Base-by-base conservation (phyloP, 495 filamentous ascomycete species). In the Aspergillus avenaceus region DNA sequence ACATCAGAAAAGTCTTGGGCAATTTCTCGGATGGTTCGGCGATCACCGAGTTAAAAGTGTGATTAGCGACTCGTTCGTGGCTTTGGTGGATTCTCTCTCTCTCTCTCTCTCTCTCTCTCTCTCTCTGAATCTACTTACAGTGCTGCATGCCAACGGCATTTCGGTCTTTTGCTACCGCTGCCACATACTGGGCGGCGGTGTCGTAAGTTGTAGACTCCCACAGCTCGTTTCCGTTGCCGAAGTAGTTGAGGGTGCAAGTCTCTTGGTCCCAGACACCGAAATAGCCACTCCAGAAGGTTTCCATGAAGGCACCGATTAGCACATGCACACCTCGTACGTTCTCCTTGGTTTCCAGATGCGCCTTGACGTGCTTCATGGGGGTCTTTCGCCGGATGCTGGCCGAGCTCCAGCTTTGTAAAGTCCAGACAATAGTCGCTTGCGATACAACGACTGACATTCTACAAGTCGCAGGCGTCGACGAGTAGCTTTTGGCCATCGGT, bases 401-500 rank as follows among this genome's bases (percentile, higher is more conserved):
- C 70, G 2, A 60, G 53, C 44, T 60, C 43, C 4, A 75, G 53
- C 29, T 58, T 62, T 23, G 55, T 53, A 49, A 62, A 73, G 51
- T 75, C 67, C 4, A 75, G 14, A 8, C 50, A 45, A 50, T 58
- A 75, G 52, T 75, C 72, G 36, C 59, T 60, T 7, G 70, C 69
- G 8, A 75, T 60, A 47, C 69, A 73, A 7, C 69, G 56, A 3
- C 65, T 58, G 14, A 72, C 65, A 13, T 58, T 52, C 24, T 65
- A 64, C 1, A 49, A 58, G 23, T 62, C 62, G 46, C 64, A 71
- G 8, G 69, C 64, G 47, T 75, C 70, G 45, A 75, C 61, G 40
- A 73, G 63, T 0, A 55, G 28, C 31, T 71, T 70, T 43, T 73
- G 67, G 4, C 70, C 69, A 1, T 70, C 62, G 18, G 59, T 31